Evolutionary conservation across 257 asterid species (phyloP), one percentile per base, ranked within the genome.

Genomic region (Primulina tabacum): DNA sequence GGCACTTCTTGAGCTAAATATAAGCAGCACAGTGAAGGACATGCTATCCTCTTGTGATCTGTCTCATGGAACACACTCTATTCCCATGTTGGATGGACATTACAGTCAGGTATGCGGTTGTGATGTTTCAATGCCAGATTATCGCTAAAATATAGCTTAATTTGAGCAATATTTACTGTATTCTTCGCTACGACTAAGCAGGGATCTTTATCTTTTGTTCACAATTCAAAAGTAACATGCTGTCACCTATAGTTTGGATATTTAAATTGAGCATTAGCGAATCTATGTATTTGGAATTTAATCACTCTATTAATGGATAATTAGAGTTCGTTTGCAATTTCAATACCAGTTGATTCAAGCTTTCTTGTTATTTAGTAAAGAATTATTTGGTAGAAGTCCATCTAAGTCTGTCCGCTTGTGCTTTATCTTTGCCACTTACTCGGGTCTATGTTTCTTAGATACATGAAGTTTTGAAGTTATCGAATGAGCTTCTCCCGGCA

Each of bases 401-500:
- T 50, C 57, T 50, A 16, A 50, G 16, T 16, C 21, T 8, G 17
- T 50, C 21, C 57, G 16, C 57, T 16, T 50, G 20, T 16, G 8
- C 57, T 50, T 17, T 16, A 35, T 52, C 38, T 52, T 28, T 69
- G 64, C 65, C 55, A 18, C 62, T 72, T 60, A 47, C 26, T 72
- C 61, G 71, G 37, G 70, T 73, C 53, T 71, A 62, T 70, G 43
- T 58, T 76, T 67, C 18, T 62, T 79, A 93, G 99, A 87, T 90
- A 56, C 81, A 79, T 67, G 95, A 85, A 85, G 89, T 91, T 67
- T 69, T 91, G 79, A 91, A 83, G 85, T 75, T 91, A 82, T 78
- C 89, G 85, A 88, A 89, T 77, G 96, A 80, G 85, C 92, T 94
- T 74, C 97, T 94, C 73, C 97, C 96, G 60, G 74, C 81, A 32